Evolutionary conservation across 305 asterid species (phyloP).

Genomic region (Solanum chacoense): DNA sequence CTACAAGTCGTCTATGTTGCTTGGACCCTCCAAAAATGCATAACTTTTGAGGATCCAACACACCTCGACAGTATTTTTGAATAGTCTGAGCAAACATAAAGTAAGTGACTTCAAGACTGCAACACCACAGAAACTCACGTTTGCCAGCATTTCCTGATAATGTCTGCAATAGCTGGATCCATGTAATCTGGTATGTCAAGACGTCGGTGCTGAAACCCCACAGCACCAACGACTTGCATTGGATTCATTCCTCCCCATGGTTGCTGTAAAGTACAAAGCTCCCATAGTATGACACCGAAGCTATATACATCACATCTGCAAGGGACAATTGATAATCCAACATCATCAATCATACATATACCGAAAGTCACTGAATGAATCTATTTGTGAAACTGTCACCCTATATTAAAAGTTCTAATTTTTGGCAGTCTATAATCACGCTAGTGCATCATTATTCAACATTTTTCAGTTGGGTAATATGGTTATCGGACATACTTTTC

Average conservation of each 20-base stretch:
- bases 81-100: background rate
- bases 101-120: background rate
- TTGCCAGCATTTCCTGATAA: conserved; percentile 59
- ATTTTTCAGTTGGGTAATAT: background rate
- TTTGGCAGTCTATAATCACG: background rate
- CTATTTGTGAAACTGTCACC: background rate
- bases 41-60: background rate
- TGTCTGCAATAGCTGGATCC: conserved; percentile 69
- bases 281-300: conserved; percentile 91
- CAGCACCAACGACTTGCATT: conserved; percentile 99
- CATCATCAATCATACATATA: conserved; percentile 11
- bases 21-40: background rate
- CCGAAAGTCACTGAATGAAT: background rate
- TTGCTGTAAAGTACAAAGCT: conserved; percentile 84
- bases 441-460: background rate
- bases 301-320: conserved; percentile 92
- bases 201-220: conserved; percentile 95
- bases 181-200: conserved; percentile 81
- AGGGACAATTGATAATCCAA: background rate
- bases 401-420: background rate
- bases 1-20: background rate
- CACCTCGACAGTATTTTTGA: background rate
- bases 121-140: conserved; percentile 29
- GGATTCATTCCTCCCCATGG: conserved; percentile 99
- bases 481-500: conserved; percentile 51